Percentiles rank a stretch among this genome's conserved stretches.
Conservation (phyloP, 2,329 filamentous ascomycete genomes). For the Dryadomyces sulphureus region DNA sequence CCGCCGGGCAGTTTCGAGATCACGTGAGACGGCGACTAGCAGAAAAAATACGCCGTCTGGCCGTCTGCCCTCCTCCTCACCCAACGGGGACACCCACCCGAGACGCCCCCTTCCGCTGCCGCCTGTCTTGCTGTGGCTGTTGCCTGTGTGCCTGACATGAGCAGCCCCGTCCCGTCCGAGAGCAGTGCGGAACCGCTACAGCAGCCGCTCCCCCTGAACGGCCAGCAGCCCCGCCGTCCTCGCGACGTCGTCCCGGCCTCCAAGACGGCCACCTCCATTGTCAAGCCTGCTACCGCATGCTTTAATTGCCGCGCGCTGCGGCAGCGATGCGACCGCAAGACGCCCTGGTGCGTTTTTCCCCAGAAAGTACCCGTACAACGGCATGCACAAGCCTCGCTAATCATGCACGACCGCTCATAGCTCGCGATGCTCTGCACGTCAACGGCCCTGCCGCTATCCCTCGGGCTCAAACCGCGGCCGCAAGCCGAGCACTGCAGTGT, state of each 20-base stretch:
- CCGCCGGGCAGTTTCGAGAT: no score
- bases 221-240: neutral
- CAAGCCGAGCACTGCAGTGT: slow-evolving; percentile 12
- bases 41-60: neutral
- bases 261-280: neutral
- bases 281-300: slow-evolving; percentile 10
- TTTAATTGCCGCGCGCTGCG: slow-evolving; percentile 11
- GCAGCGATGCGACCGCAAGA: slow-evolving; percentile 10
- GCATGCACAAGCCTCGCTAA: neutral
- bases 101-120: neutral
- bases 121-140: neutral
- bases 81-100: no score
- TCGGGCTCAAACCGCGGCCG: slow-evolving; percentile 11
- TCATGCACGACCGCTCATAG: neutral
- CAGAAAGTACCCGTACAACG: neutral
- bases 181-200: neutral
- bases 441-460: slow-evolving; percentile 10
- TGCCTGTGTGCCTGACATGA: neutral
- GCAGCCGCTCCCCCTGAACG: neutral
- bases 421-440: slow-evolving; percentile 7
- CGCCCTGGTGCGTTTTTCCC: slow-evolving; percentile 6
- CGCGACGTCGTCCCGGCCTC: neutral
- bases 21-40: neutral
- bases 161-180: neutral
- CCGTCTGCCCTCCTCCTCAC: neutral